phyloP scores from a whole-genome alignment of 768 basidiomycete genomes.

The Suillus brevipes region DNA sequence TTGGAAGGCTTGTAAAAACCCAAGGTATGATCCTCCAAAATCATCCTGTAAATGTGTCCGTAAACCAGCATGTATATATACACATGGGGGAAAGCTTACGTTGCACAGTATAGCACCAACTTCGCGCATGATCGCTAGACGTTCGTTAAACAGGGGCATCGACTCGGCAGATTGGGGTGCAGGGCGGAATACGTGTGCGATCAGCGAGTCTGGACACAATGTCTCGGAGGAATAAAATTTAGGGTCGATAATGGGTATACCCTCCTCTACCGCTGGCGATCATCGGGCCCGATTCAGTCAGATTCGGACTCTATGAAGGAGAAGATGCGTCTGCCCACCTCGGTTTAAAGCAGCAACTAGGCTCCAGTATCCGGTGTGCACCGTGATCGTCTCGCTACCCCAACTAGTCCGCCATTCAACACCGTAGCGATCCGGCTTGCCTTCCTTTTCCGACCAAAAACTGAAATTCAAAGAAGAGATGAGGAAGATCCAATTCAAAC shows the following conservation, averaged over 20 bases:
- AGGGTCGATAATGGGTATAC: constrained; percentile 78
- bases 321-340: constrained; percentile 44
- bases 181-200: constrained; percentile 69
- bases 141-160: constrained; percentile 69
- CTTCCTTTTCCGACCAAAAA: constrained; percentile 81
- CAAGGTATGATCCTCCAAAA: constrained; percentile 70
- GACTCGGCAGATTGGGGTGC: constrained; percentile 56
- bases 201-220: constrained; percentile 68
- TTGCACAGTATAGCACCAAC: constrained; percentile 70
- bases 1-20: constrained; percentile 65
- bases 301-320: background rate
- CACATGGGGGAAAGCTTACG: constrained; percentile 41
- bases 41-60: constrained; percentile 37
- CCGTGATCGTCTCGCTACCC: constrained; percentile 46
- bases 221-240: constrained; percentile 71
- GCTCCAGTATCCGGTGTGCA: constrained; percentile 87
- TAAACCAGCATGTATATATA: background rate
- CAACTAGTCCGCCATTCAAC: constrained; percentile 78
- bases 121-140: constrained; percentile 77
- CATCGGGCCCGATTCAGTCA: background rate
- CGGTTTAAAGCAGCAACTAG: constrained; percentile 80
- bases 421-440: constrained; percentile 61
- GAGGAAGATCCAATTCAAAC: constrained; percentile 85
- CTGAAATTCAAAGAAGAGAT: constrained; percentile 85
- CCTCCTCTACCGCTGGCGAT: constrained; percentile 66